Percentiles rank a stretch among this genome's conserved stretches.
phyloP scores from a whole-genome alignment of 495 filamentous ascomycete species.

The Bathelium albidoporum region DNA sequence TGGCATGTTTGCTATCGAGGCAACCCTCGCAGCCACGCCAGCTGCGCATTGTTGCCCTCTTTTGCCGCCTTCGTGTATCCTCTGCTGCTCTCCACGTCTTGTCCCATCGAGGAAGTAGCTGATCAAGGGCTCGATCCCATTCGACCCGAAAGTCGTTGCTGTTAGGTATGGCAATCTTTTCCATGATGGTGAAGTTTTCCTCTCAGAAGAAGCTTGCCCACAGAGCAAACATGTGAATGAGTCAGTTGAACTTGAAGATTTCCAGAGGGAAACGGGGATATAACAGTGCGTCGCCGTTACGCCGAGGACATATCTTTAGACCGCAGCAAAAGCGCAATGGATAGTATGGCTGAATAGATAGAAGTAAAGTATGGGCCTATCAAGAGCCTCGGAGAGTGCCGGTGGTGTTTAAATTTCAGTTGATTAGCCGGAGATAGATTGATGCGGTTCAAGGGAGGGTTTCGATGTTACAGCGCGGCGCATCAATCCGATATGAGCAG shows the following conservation, averaged over 20 bases:
- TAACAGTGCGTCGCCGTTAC: neutral
- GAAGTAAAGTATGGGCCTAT: neutral
- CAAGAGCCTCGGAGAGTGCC: neutral
- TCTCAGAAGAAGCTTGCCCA: neutral
- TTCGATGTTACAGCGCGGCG: neutral
- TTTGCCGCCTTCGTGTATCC: neutral
- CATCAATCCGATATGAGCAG: neutral
- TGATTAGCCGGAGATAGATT: neutral
- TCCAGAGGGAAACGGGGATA: neutral
- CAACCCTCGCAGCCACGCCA: neutral
- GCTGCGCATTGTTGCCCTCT: neutral
- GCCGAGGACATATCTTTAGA: neutral
- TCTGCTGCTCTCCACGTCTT: slow-evolving; percentile 3
- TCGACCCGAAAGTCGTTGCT: neutral
- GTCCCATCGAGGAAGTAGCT: slow-evolving; percentile 1
- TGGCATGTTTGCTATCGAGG: neutral
- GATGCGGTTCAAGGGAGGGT: neutral
- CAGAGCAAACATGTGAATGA: too few relatives aligned
- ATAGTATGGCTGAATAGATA: neutral
- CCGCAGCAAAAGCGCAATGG: neutral
- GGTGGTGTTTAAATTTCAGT: neutral
- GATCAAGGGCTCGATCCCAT: neutral
- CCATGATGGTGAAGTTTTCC: neutral
- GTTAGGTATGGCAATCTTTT: neutral
- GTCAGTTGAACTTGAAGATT: neutral